These are phyloP conservation scores for Solanum chmielewskii DNA, from an alignment of 257 asterid species.

Conservation along the genomic window DNA sequence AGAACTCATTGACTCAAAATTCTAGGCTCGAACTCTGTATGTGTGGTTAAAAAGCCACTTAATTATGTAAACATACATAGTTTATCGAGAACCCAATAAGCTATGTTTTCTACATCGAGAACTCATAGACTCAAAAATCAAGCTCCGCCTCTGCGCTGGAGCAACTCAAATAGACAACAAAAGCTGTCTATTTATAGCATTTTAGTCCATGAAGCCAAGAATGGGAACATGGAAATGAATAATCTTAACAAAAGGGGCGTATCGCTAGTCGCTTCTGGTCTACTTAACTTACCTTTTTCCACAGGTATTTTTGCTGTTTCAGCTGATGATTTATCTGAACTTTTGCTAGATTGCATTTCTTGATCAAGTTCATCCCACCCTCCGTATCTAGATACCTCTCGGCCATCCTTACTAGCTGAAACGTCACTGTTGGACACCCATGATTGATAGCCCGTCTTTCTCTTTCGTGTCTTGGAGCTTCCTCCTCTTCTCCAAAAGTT, in stretches of 20 bases:
- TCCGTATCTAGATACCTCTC: slow-evolving; percentile 23
- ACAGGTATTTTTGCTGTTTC: slow-evolving; percentile 9
- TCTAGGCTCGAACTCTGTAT: too few species aligned
- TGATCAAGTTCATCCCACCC: slow-evolving; percentile 80
- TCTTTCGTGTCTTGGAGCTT: slow-evolving; percentile 8
- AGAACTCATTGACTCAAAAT: too few species aligned
- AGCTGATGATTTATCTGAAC: slow-evolving; percentile 9
- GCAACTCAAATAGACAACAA: neutral
- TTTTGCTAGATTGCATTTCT: slow-evolving; percentile 7
- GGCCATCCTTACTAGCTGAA: slow-evolving; percentile 4
- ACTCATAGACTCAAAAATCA: neutral
- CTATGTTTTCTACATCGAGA: neutral
- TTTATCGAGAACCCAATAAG: neutral
- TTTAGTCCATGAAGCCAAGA: slow-evolving; percentile 54
- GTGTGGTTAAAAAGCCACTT: too few species aligned
- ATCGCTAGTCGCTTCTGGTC: slow-evolving; percentile 8
- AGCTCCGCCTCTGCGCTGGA: neutral
- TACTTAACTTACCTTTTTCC: slow-evolving; percentile 13
- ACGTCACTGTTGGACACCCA: slow-evolving; percentile 23
- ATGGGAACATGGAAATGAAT: slow-evolving; percentile 52
- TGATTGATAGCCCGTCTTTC: slow-evolving; percentile 30
- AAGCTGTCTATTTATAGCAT: slow-evolving; percentile 12
- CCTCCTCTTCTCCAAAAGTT: slow-evolving; percentile 7
- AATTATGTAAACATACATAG: too few species aligned
- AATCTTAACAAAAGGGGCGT: slow-evolving; percentile 54